A percentile compares a stretch with the other conserved stretches of the same genome.
Conservation (phyloP, 2,329 filamentous ascomycete genomes). For the Akanthomyces uredinophilus region DNA sequence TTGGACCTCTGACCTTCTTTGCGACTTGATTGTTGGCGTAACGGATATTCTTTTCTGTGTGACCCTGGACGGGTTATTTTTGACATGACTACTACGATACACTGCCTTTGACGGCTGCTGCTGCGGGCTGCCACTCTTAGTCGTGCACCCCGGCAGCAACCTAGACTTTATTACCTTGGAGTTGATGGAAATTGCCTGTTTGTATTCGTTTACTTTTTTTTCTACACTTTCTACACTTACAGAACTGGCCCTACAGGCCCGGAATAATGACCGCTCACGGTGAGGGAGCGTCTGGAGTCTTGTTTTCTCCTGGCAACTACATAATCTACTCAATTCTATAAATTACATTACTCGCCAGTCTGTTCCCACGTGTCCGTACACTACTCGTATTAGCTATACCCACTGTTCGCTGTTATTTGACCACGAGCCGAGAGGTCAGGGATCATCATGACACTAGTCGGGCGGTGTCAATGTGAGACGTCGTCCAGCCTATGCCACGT, state of each 20-base stretch:
- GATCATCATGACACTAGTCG: background rate
- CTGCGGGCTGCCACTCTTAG: background rate
- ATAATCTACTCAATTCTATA: conserved; percentile 2
- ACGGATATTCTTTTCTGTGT: background rate
- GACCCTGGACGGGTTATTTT: background rate
- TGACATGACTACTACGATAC: conserved; percentile 11
- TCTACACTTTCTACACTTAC: conserved; percentile 2
- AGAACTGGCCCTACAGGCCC: conserved; percentile 9
- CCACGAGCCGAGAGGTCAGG: background rate
- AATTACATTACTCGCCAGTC: background rate
- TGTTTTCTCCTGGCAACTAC: background rate
- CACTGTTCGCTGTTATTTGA: background rate
- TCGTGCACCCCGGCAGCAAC: background rate
- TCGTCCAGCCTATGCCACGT: background rate
- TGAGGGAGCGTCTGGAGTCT: conserved; percentile 4
- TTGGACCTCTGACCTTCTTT: background rate
- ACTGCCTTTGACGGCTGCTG: background rate
- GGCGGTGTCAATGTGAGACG: conserved; percentile 6
- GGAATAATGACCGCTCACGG: conserved; percentile 8
- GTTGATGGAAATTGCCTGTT: conserved; percentile 9
- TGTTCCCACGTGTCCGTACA: background rate
- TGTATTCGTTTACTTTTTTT: background rate
- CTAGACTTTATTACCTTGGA: conserved; percentile 2
- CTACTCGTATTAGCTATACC: background rate
- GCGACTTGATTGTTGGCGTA: background rate